phyloP scores from a whole-genome alignment of 306 rosid genomes.

The Arachis stenosperma region DNA sequence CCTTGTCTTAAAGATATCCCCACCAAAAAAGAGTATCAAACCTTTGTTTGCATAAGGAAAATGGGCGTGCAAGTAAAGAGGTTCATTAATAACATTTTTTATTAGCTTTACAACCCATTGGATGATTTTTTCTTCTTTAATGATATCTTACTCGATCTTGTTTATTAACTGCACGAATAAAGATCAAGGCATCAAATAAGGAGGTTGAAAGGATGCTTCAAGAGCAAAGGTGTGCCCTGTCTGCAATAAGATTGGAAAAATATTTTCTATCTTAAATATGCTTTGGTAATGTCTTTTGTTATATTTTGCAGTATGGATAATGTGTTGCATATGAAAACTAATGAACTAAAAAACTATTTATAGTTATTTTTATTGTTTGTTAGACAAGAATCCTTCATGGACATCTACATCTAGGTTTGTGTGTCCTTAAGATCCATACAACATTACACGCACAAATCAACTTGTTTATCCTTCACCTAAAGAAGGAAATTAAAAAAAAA shows the following conservation, averaged over 20 bases:
- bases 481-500: no score
- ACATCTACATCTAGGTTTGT: constrained; percentile 14
- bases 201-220: constrained; percentile 86
- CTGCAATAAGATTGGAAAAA: constrained; percentile 40
- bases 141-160: constrained; percentile 33
- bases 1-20: no score
- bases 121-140: constrained; percentile 15
- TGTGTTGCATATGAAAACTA: constrained; percentile 3
- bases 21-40: no score
- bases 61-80: constrained; percentile 2
- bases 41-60: constrained; percentile 10
- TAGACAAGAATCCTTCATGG: constrained; percentile 11
- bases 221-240: constrained; percentile 72
- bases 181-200: constrained; percentile 85
- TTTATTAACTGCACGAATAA: constrained; percentile 39
- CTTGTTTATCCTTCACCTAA: not conserved
- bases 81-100: constrained; percentile 1
- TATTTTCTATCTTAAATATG: constrained; percentile 32
- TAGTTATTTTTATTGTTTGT: constrained; percentile 8
- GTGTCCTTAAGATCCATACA: constrained; percentile 12
- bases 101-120: constrained; percentile 21
- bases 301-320: constrained; percentile 8
- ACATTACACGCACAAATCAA: constrained; percentile 13
- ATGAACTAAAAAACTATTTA: constrained; percentile 21
- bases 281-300: constrained; percentile 23